Base-by-base conservation (phyloP, 2,329 filamentous ascomycete species). In the Fusarium sp. region DNA sequence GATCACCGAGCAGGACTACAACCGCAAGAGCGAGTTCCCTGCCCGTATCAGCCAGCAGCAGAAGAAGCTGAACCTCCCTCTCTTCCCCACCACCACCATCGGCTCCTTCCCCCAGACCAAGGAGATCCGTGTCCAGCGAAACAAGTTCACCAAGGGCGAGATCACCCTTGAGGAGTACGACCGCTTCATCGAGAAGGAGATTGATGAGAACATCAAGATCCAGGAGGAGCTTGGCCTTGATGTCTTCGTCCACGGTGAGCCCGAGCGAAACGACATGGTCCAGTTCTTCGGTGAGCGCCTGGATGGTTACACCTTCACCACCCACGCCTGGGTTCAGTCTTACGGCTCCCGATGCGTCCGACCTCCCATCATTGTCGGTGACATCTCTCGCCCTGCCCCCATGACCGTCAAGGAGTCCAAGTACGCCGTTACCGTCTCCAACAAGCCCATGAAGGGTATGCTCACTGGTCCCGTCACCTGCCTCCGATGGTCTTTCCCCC, bases 401-500 rank as follows among this genome's bases (percentile, higher is more conserved):
- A 99, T 99, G 97, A 98, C 97, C 71, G 97, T 99, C 87, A 99
- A 99, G 93, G 97, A 99, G 91, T 97, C 94, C 87, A 98, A 98
- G 90, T 99, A 98, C 88, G 97, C 97, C 78, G 96, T 95, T 74
- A 95, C 93, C 67, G 91, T 98, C 85, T 96, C 95, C 85, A 96
- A 94, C 89, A 98, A 98, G 92, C 95, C 97, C 87, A 98, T 99
- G 97, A 99, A 99, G 94, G 97, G 97, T 85, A 99, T 99, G 97
- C 92, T 99, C 84, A 99, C 97, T 86, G 97, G 97, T 71, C 97
- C 97, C 80, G 97, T 99, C 88, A 99, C 97, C 82, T 99, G 97
- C 88, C 89, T 99, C 81, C 93, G 97, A 86, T 99, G 97, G 97
- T 99, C 97, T 73, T 99, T 98, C 94, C 97, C 97, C 81, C 97